A percentile compares a stretch with the other conserved stretches of the same genome.
Conservation (phyloP, 768 basidiomycete species). For the Wakefieldia striispora region DNA sequence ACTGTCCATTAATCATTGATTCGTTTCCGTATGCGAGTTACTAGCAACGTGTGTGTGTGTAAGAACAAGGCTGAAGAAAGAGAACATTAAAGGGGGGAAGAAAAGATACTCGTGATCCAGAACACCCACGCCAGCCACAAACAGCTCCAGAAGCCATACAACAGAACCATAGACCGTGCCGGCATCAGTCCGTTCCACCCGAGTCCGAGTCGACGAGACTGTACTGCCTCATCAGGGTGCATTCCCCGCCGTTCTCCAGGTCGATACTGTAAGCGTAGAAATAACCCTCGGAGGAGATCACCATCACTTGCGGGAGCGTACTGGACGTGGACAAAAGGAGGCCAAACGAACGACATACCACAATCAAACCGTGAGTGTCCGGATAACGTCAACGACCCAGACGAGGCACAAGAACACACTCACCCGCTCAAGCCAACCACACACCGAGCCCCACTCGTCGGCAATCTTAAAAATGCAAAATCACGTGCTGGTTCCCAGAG, state of each 20-base stretch:
- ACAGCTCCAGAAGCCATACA: neutral
- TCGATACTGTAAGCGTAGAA: constrained; percentile 97
- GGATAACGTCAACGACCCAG: neutral
- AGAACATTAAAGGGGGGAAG: neutral
- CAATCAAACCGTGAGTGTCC: neutral
- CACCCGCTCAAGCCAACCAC: constrained; percentile 89
- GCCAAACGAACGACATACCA: neutral
- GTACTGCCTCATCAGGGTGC: constrained; percentile 92
- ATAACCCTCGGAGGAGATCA: constrained; percentile 91
- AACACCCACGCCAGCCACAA: neutral
- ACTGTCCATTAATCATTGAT: no score
- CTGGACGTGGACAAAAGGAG: constrained; percentile 36
- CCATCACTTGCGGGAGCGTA: constrained; percentile 95
- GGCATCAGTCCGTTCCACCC: constrained; percentile 29
- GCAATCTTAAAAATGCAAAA: constrained; percentile 87
- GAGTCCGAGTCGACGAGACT: constrained; percentile 38
- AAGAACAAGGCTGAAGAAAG: neutral
- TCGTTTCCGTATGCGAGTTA: no score
- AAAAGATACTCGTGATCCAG: constrained; percentile 1
- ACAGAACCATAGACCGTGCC: neutral
- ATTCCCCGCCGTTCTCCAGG: constrained; percentile 94
- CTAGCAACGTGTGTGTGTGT: constrained; percentile 3
- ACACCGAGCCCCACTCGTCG: constrained; percentile 73
- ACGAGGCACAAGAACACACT: constrained; percentile 27
- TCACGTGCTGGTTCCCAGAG: constrained; percentile 97